Conservation (phyloP, 441 rosid genomes). For the Erodium texanum region DNA sequence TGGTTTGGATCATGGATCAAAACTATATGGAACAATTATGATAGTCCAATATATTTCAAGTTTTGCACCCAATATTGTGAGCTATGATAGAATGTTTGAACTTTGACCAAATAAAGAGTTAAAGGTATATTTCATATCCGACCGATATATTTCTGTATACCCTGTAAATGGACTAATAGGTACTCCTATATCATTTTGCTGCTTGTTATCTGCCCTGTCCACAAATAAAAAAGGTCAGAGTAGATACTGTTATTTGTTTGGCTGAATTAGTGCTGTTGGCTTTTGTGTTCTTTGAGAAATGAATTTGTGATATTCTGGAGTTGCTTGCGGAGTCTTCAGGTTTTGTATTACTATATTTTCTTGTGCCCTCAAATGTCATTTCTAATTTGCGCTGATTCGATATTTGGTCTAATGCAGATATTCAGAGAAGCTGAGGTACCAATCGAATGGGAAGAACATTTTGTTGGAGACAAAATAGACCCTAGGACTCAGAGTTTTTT, state of each 20-base stretch:
- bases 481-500: conserved; percentile 90
- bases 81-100: too few species aligned
- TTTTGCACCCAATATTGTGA: too few species aligned
- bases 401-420: conserved; percentile 34
- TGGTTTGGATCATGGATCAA: too few species aligned
- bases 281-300: not conserved
- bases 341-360: not conserved
- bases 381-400: not conserved
- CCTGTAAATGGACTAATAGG: too few species aligned
- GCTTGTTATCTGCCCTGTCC: not conserved
- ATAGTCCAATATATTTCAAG: too few species aligned
- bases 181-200: not conserved
- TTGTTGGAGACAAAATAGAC: conserved; percentile 61
- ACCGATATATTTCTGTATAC: too few species aligned
- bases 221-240: not conserved
- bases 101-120: too few species aligned
- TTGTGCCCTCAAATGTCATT: not conserved
- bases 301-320: not conserved
- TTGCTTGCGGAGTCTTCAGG: not conserved
- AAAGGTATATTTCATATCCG: too few species aligned
- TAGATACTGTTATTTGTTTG: not conserved
- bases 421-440: conserved; percentile 71
- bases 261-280: not conserved
- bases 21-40: too few species aligned
- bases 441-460: conserved; percentile 91